Conservation (phyloP, 306 rosid genomes). For the Luffa aegyptiaca region DNA sequence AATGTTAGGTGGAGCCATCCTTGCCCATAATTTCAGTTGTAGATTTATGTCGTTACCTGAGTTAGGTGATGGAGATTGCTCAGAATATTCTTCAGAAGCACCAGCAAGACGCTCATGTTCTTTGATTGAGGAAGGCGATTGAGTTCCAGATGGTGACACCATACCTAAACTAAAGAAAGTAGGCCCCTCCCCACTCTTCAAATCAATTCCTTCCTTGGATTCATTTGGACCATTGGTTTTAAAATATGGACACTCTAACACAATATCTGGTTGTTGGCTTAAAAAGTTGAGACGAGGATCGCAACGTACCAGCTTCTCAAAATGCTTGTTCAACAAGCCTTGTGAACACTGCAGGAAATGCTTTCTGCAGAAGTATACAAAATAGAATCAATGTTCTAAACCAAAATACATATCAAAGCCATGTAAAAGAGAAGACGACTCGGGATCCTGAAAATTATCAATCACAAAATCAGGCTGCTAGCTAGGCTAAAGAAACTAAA, state of each 20-base stretch:
- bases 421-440: too few species aligned
- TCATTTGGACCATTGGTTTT: not conserved
- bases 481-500: not conserved
- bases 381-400: conserved; percentile 9
- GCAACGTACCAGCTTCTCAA: conserved; percentile 85
- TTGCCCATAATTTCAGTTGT: not conserved
- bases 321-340: conserved; percentile 69
- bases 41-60: conserved; percentile 46
- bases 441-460: not conserved
- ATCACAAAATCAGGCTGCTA: not conserved
- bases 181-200: conserved; percentile 23
- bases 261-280: conserved; percentile 64
- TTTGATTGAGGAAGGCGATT: conserved; percentile 28
- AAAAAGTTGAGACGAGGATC: conserved; percentile 58
- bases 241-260: conserved; percentile 59
- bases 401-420: not conserved
- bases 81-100: conserved; percentile 33
- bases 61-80: conserved; percentile 69
- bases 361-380: conserved; percentile 23
- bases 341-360: conserved; percentile 81
- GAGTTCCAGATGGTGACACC: conserved; percentile 46
- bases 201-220: not conserved
- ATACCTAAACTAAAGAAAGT: conserved; percentile 38
- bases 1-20: not conserved
- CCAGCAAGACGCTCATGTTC: conserved; percentile 36